Conservation (phyloP, 371 early-diverging fungal species). For the Mucor sp. region DNA sequence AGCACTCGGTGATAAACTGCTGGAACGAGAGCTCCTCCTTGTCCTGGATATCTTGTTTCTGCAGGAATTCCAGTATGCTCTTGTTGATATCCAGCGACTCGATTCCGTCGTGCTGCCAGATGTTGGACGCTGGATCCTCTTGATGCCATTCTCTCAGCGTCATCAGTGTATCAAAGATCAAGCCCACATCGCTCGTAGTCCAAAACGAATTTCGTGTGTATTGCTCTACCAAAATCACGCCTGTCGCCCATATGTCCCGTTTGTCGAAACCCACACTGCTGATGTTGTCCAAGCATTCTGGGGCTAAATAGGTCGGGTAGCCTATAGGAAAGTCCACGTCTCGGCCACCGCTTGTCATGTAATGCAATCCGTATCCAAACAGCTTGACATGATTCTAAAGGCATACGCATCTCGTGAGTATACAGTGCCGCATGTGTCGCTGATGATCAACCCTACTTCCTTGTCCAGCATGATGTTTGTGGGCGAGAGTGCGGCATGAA, state of each 20-base stretch:
- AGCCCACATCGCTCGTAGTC: slow-evolving; percentile 49
- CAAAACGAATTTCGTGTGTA: slow-evolving; percentile 59
- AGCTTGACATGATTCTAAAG: slow-evolving; percentile 55
- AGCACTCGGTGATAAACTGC: slow-evolving; percentile 26
- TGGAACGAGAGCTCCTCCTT: slow-evolving; percentile 24
- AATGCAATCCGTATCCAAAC: slow-evolving; percentile 63
- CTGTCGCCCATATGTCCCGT: slow-evolving; percentile 66
- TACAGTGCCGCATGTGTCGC: neutral
- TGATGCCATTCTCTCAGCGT: slow-evolving; percentile 38
- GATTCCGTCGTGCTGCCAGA: slow-evolving; percentile 40
- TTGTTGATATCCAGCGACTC: slow-evolving; percentile 42
- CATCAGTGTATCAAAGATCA: slow-evolving; percentile 45
- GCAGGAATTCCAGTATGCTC: slow-evolving; percentile 34
- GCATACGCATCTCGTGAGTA: neutral
- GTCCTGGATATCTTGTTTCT: slow-evolving; percentile 12
- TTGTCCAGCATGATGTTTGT: slow-evolving; percentile 56
- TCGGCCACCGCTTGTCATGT: slow-evolving; percentile 61
- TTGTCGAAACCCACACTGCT: slow-evolving; percentile 22
- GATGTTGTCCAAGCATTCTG: slow-evolving; percentile 31
- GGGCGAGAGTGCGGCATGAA: slow-evolving; percentile 54
- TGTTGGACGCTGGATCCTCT: slow-evolving; percentile 6
- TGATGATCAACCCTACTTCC: slow-evolving; percentile 34
- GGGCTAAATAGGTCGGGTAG: slow-evolving; percentile 41
- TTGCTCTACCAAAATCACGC: slow-evolving; percentile 60
- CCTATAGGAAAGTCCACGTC: slow-evolving; percentile 72